These are phyloP conservation scores for Pseudogymnoascus sp. DNA, from an alignment of 2,329 filamentous ascomycete species.

Conservation along the genomic window DNA sequence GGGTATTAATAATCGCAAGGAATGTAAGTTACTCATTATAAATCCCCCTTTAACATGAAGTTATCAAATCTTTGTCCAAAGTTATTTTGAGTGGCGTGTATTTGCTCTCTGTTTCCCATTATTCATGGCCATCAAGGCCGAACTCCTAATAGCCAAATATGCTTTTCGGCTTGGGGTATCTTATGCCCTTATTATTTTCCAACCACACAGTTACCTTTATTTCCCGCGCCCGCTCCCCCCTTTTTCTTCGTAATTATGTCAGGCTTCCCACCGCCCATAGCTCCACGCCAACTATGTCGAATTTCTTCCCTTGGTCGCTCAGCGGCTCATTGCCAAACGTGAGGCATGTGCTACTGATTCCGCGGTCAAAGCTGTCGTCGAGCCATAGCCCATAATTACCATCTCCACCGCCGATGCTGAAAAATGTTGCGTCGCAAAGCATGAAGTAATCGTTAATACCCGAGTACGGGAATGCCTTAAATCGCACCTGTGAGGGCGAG, in stretches of 20 bases:
- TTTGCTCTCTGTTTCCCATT: not conserved
- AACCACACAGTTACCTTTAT: not conserved
- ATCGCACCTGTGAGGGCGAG: slow-evolving; percentile 70
- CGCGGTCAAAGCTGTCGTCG: slow-evolving; percentile 74
- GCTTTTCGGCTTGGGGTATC: not conserved
- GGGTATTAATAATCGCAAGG: not conserved
- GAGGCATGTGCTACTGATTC: slow-evolving; percentile 73
- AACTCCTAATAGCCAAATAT: not conserved
- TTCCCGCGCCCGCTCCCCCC: not conserved
- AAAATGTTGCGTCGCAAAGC: slow-evolving; percentile 75
- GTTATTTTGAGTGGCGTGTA: not conserved
- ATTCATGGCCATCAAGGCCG: not conserved
- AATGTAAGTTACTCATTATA: not conserved
- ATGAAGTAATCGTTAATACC: slow-evolving; percentile 97
- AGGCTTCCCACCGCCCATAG: slow-evolving; percentile 50
- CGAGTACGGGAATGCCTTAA: slow-evolving; percentile 95
- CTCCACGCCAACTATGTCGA: slow-evolving; percentile 84
- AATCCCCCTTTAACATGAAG: not conserved
- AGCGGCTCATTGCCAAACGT: slow-evolving; percentile 94
- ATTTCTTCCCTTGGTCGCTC: slow-evolving; percentile 88
- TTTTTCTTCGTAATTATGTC: not conserved
- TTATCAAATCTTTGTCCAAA: not conserved
- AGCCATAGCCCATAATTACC: slow-evolving; percentile 93
- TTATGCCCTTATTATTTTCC: not conserved
- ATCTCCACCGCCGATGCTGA: slow-evolving; percentile 81